Evolutionary conservation across 148 eudicot genomes (phyloP), one percentile per base, ranked within the genome.

Genomic region (Cornus suecica): DNA sequence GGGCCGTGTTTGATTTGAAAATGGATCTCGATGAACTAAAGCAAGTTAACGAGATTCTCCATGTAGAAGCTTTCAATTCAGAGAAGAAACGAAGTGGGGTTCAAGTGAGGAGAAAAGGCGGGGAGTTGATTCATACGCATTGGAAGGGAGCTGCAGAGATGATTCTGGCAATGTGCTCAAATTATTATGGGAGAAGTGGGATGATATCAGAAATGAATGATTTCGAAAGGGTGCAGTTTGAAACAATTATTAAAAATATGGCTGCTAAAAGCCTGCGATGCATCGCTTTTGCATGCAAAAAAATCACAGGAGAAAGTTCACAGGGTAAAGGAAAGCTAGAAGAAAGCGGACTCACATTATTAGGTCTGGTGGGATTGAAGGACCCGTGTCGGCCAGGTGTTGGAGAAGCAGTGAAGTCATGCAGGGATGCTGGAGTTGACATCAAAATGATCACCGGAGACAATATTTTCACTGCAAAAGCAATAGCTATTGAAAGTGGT

Each of bases 141-240:
- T 86, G 89, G 86, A 86, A 86, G 65, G 89, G 89, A 23, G 86
- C 89, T 31, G 89, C 89, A 0, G 89, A 86, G 69, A 76, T 83
- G 82, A 81, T 83, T 45, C 76, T 83, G 28, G 79, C 84, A 32
- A 70, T 77, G 77, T 86, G 89, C 60, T 74, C 82, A 14, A 74
- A 28, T 31, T 83, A 83, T 73, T 79, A 83, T 28, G 80, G 52
- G n/a, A 60, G 69, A 30, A 52, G 41, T 82, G 86, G 88, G 31
- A 70, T 65, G 52, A 23, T 37, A 28, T 6, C 30, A 70, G 73
- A 23, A 25, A 61, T 84, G 70, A 74, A 71, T 10, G 73, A 71
- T 51, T 70, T 66, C 24, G 77, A 78, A 15, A 68, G 56, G 62
- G n/a, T 4, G 64, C 23, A 20, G 14, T 75, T 84, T 54, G n/a